These are phyloP conservation scores for Penicillium ochrochloron DNA, from an alignment of 495 filamentous ascomycete genomes.

Conservation along the genomic window DNA sequence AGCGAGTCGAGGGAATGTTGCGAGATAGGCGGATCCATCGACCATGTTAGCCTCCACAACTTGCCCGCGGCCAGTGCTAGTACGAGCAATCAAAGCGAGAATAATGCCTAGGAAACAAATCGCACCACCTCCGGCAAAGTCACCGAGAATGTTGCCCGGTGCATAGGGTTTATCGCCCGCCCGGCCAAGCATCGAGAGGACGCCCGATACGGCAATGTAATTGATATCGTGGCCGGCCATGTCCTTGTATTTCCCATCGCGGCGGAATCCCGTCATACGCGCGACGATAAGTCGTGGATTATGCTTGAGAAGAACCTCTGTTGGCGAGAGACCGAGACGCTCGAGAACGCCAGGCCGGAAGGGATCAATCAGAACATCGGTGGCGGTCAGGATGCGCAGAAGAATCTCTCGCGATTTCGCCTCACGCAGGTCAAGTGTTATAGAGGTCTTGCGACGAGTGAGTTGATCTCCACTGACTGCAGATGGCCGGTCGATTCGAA, in stretches of 20 bases:
- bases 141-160: slow-evolving; percentile 82
- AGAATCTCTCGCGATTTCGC: slow-evolving; percentile 63
- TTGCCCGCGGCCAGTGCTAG: slow-evolving; percentile 69
- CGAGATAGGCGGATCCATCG: slow-evolving; percentile 79
- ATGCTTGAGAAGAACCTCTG: slow-evolving; percentile 57
- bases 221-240: slow-evolving; percentile 99
- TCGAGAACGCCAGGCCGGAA: slow-evolving; percentile 91
- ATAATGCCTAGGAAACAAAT: slow-evolving; percentile 67
- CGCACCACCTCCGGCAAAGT: slow-evolving; percentile 91
- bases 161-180: slow-evolving; percentile 70
- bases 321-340: slow-evolving; percentile 73
- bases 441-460: slow-evolving; percentile 76
- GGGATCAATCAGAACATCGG: slow-evolving; percentile 89
- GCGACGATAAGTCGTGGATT: slow-evolving; percentile 84
- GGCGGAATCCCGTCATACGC: slow-evolving; percentile 85
- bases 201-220: slow-evolving; percentile 87
- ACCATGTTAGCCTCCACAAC: slow-evolving; percentile 97
- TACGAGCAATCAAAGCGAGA: slow-evolving; percentile 48
- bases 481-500: slow-evolving; percentile 79
- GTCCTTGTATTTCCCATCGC: slow-evolving; percentile 78
- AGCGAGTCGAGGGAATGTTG: slow-evolving; percentile 71
- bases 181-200: slow-evolving; percentile 74
- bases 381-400: slow-evolving; percentile 60
- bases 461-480: slow-evolving; percentile 62
- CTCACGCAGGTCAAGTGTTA: slow-evolving; percentile 78